phyloP scores from a whole-genome alignment of 192 early-diverging fungal species.

The Dimargaris cristalligena region DNA sequence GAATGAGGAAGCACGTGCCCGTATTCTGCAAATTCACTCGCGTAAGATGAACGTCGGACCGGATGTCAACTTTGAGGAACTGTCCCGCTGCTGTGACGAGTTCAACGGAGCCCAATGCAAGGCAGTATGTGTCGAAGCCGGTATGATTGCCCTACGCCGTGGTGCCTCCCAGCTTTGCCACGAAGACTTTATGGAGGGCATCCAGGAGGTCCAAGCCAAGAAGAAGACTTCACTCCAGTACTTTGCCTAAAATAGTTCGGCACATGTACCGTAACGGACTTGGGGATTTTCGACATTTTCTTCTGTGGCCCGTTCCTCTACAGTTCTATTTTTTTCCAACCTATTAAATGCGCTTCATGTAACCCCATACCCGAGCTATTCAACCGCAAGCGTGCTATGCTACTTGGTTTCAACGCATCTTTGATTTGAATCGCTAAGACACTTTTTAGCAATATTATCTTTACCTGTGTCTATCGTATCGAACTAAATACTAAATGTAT shows the following conservation, averaged over 20 bases:
- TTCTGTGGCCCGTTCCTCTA: too few relatives aligned
- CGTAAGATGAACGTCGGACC: conserved; percentile 93
- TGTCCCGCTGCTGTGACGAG: conserved; percentile 89
- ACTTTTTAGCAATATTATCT: too few relatives aligned
- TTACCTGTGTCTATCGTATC: too few relatives aligned
- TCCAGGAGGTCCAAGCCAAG: conserved; percentile 96
- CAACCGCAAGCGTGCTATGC: too few relatives aligned
- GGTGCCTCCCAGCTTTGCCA: conserved; percentile 75
- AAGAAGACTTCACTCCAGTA: conserved; percentile 93
- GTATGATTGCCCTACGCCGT: conserved; percentile 92
- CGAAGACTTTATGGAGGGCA: conserved; percentile 97
- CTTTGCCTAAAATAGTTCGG: conserved; percentile 65
- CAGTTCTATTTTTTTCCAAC: too few relatives aligned
- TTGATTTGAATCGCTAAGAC: too few relatives aligned
- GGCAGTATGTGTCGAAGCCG: conserved; percentile 94
- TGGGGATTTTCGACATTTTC: too few relatives aligned
- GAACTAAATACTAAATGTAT: too few relatives aligned
- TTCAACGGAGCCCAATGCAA: conserved; percentile 99
- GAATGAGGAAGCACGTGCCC: conserved; percentile 86
- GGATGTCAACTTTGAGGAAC: conserved; percentile 93
- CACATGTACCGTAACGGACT: too few relatives aligned
- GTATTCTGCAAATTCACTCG: conserved; percentile 94
- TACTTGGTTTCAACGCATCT: too few relatives aligned
- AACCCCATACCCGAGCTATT: too few relatives aligned
- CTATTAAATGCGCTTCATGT: too few relatives aligned